Percentiles rank a stretch among this genome's conserved stretches.
phyloP scores from a whole-genome alignment of 768 basidiomycete genomes.

The Leccinum subgranulosum region DNA sequence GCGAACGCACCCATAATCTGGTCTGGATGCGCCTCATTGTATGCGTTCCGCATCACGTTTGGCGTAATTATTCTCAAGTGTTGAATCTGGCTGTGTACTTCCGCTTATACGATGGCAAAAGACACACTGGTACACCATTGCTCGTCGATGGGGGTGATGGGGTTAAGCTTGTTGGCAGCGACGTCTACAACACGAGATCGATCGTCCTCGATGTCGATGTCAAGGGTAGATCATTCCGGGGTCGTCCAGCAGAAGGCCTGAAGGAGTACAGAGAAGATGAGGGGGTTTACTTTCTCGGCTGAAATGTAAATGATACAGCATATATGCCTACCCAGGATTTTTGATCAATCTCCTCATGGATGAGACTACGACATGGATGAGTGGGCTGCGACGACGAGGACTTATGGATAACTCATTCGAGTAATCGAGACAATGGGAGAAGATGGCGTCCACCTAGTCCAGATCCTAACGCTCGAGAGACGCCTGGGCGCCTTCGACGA shows the following conservation, averaged over 20 bases:
- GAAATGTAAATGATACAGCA: background rate
- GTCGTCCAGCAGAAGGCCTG: conserved; percentile 47
- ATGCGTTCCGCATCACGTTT: too few relatives aligned
- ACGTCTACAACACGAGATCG: too few relatives aligned
- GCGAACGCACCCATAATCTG: too few relatives aligned
- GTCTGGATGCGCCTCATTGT: too few relatives aligned
- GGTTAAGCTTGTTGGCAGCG: too few relatives aligned
- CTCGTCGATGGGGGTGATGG: too few relatives aligned
- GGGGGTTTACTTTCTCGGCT: background rate
- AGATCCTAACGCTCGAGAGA: conserved; percentile 48
- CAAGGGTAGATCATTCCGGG: conserved; percentile 52
- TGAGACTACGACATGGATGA: conserved; percentile 23
- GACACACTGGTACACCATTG: too few relatives aligned
- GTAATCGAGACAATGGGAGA: conserved; percentile 47
- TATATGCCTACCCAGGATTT: conserved; percentile 38
- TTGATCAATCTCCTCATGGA: conserved; percentile 49
- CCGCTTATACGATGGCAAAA: too few relatives aligned
- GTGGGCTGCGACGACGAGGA: too few relatives aligned
- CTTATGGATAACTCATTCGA: background rate
- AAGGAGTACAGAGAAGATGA: background rate
- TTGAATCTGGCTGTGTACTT: too few relatives aligned
- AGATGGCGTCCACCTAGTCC: conserved; percentile 48
- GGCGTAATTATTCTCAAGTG: too few relatives aligned
- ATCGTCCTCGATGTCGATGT: conserved; percentile 42
- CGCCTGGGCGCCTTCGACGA: conserved; percentile 52